These are phyloP conservation scores for Syncephalastrum monosporum DNA, from an alignment of 371 early-diverging fungal genomes.

Conservation along the genomic window DNA sequence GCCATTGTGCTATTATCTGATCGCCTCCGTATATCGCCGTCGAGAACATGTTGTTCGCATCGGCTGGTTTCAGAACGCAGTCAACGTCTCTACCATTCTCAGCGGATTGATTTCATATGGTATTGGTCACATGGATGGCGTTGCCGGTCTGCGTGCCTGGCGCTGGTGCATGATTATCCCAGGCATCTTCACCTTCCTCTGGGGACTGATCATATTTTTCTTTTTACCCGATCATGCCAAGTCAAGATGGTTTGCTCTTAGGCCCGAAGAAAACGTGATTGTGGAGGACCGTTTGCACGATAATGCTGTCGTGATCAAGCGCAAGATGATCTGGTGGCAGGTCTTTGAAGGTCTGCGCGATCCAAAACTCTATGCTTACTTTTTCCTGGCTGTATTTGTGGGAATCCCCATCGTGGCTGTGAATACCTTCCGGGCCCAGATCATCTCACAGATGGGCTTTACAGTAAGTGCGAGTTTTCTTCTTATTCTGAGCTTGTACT, in stretches of 20 bases:
- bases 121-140: slow-evolving; percentile 37
- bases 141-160: slow-evolving; percentile 38
- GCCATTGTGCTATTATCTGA: slow-evolving; percentile 13
- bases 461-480: slow-evolving; percentile 16
- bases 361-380: slow-evolving; percentile 26
- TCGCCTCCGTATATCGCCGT: slow-evolving; percentile 18
- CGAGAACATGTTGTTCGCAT: slow-evolving; percentile 13
- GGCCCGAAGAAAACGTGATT: slow-evolving; percentile 7
- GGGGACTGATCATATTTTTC: slow-evolving; percentile 6
- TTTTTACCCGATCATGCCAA: slow-evolving; percentile 8
- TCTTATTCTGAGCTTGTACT: no score
- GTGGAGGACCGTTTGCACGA: slow-evolving; percentile 31
- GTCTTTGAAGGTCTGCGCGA: slow-evolving; percentile 31
- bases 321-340: slow-evolving; percentile 25
- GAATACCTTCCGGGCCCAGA: slow-evolving; percentile 28
- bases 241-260: slow-evolving; percentile 7
- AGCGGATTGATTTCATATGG: slow-evolving; percentile 56
- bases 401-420: slow-evolving; percentile 29
- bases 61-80: slow-evolving; percentile 15
- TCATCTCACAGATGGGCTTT: slow-evolving; percentile 31
- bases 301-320: slow-evolving; percentile 13
- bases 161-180: slow-evolving; percentile 26
- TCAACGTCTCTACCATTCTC: slow-evolving; percentile 39
- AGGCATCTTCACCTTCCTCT: not conserved
- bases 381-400: slow-evolving; percentile 20